Conservation (phyloP, 2,329 filamentous ascomycete species). For the Pseudocercospora musae region DNA sequence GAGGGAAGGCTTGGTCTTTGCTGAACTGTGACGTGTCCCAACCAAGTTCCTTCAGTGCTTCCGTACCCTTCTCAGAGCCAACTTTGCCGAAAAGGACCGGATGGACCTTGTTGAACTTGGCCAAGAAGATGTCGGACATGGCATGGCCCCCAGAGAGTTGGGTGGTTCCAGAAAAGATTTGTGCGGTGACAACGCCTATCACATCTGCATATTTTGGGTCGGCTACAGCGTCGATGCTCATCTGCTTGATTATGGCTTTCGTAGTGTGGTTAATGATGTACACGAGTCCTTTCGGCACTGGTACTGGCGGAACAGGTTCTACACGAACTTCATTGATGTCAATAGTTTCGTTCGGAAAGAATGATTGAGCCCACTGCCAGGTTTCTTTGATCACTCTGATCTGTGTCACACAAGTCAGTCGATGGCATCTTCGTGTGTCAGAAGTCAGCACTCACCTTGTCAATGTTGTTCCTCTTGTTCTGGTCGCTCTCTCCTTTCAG, state of each 20-base stretch:
- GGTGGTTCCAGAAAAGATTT: slow-evolving; percentile 67
- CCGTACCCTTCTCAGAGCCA: slow-evolving; percentile 57
- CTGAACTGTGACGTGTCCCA: background rate
- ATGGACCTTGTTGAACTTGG: slow-evolving; percentile 77
- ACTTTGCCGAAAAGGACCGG: slow-evolving; percentile 75
- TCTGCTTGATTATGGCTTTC: slow-evolving; percentile 68
- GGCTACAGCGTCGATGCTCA: slow-evolving; percentile 40
- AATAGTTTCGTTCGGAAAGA: slow-evolving; percentile 1
- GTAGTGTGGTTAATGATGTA: slow-evolving; percentile 75
- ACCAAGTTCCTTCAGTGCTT: background rate
- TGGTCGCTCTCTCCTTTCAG: slow-evolving; percentile 46
- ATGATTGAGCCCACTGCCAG: slow-evolving; percentile 11
- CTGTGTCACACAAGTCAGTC: slow-evolving; percentile 2
- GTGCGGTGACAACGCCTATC: slow-evolving; percentile 71
- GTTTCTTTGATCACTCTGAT: slow-evolving; percentile 6
- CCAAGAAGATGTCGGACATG: slow-evolving; percentile 79
- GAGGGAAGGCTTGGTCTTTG: background rate
- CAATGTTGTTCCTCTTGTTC: slow-evolving; percentile 1
- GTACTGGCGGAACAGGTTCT: slow-evolving; percentile 2
- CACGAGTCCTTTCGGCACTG: slow-evolving; percentile 11
- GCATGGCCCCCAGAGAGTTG: slow-evolving; percentile 61
- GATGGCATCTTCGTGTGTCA: background rate
- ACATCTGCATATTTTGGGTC: slow-evolving; percentile 60
- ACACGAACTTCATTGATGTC: slow-evolving; percentile 12
- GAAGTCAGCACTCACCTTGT: slow-evolving; percentile 5